These are phyloP conservation scores for Opeltia flavorubescens DNA, from an alignment of 495 filamentous ascomycete species.

Conservation along the genomic window DNA sequence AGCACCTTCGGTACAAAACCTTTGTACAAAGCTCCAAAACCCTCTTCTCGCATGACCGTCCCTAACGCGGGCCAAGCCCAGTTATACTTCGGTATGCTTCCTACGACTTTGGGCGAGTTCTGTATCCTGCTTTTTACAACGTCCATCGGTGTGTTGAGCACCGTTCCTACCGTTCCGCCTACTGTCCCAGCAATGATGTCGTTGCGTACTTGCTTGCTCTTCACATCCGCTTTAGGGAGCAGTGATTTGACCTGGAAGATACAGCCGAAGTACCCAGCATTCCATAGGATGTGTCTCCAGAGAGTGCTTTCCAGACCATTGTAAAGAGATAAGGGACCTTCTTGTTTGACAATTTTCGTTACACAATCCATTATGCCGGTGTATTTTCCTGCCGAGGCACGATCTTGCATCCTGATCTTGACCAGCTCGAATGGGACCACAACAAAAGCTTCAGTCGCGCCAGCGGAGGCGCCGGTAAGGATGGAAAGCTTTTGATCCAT, in stretches of 20 bases:
- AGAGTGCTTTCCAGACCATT: conserved; percentile 91
- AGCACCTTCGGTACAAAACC: conserved; percentile 94
- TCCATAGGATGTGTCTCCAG: conserved; percentile 97
- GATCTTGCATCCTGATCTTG: conserved; percentile 94
- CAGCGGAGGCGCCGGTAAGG: conserved; percentile 85
- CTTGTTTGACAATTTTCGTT: conserved; percentile 64
- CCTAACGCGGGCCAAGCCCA: conserved; percentile 84
- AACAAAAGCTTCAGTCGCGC: conserved; percentile 91
- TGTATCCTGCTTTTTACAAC: conserved; percentile 97
- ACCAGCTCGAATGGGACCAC: conserved; percentile 90
- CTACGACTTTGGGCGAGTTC: conserved; percentile 70
- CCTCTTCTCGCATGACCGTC: conserved; percentile 85
- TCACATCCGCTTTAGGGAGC: conserved; percentile 64
- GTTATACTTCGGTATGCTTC: conserved; percentile 82
- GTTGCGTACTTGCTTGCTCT: conserved; percentile 66
- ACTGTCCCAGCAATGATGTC: conserved; percentile 75
- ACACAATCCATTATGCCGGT: conserved; percentile 87
- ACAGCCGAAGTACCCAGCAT: conserved; percentile 93
- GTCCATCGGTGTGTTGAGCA: conserved; percentile 94
- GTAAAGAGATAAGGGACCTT: conserved; percentile 83
- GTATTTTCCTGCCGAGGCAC: conserved; percentile 87
- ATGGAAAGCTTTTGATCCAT: conserved; percentile 84
- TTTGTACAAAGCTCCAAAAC: conserved; percentile 87
- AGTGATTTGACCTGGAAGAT: conserved; percentile 88
- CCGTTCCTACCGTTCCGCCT: conserved; percentile 83